Evolutionary conservation across 495 filamentous ascomycete species (phyloP), one percentile per base, ranked within the genome.

Genomic region (Lasiosphaeriaceae sp.): DNA sequence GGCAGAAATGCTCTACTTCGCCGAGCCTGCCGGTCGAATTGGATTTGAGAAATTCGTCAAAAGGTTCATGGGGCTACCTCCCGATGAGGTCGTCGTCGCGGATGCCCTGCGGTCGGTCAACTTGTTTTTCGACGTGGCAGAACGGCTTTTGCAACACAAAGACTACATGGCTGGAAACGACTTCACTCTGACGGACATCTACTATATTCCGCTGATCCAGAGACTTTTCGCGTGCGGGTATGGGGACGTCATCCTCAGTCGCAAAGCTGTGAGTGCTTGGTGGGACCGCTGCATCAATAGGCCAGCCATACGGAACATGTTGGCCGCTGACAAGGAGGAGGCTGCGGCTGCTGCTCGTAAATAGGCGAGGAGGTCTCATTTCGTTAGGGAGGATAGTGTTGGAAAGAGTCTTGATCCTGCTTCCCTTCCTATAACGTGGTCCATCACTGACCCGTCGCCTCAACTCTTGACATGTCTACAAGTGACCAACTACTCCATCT

Each of bases 131-230:
- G 71, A 77, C 55, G 63, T 75, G 58, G 71, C 68, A 50, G 71
- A 77, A 60, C 24, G 63, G 46, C 64, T 75, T 44, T 67, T 77
- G 58, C 61, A 68, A 12, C 50, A 73, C 16, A 67, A 60, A 58
- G 61, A 68, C 26, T 75, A 77, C 60, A 73, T 75, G 65, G 70
- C 71, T 63, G 74, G 74, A 62, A 63, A 72, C 55, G 56, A 69
- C 44, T 77, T 77, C 62, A 71, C 65, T 60, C 71, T 77, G 49
- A 63, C 66, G 47, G 74, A 77, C 61, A 74, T 77, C 68, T 74
- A 71, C 60, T 75, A 77, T 54, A 72, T 77, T 59, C 74, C 74
- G 54, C 59, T 74, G 61, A 70, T 75, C 53, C 66, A 73, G 54
- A 69, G 71, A 54, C 71, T 77, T 54, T 72, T 71, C 56, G 70